Base-by-base conservation (phyloP, 2,329 filamentous ascomycete species). In the Xylariaceae sp. region DNA sequence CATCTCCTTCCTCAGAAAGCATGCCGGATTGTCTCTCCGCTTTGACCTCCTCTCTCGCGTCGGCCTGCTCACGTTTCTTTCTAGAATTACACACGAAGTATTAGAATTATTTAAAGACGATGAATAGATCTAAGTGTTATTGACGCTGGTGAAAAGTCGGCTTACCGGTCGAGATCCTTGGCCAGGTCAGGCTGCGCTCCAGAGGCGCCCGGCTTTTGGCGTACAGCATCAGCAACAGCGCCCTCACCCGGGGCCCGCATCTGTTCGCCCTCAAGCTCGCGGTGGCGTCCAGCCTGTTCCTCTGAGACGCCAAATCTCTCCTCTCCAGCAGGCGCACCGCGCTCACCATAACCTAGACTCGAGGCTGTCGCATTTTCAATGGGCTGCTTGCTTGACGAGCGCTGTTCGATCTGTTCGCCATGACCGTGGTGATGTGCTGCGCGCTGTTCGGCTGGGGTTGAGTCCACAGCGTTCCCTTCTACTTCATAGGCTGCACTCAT, bases 101-200 rank as follows among this genome's bases (percentile, higher is more conserved):
- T 17, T 8, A 19, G 17, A 8, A 3, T n/a, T 19, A 10, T 35
- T 5, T 7, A 8, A 23, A 27, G 20, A 7, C 4, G 6, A 5
- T 4, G 16, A 11, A 40, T 14, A 40, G 3, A 40, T 12, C 3
- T 20, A 37, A 27, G 8, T 12, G 37, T 34, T 29, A 5, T 2
- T 16, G 2, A 2, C 16, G 12, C 3, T 32, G 16, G 21, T 22
- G 39, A 14, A 23, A 29, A 23, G 6, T 21, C 25, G 29, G 52
- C 62, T 5, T 50, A 64, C 62, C 62, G 53, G 16, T 64, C 61
- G 32, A 64, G 48, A 37, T 62, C 59, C n/a, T 54, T 50, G 11
- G 54, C 57, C 14, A 64, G 38, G 49, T 64, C 61, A n/a, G 58
- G 60, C 50, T 63, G 50, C 4, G 44, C 37, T 6, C 61, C 59